These are phyloP conservation scores for Austroboletus eburneus DNA, from an alignment of 768 basidiomycete species.

Conservation along the genomic window DNA sequence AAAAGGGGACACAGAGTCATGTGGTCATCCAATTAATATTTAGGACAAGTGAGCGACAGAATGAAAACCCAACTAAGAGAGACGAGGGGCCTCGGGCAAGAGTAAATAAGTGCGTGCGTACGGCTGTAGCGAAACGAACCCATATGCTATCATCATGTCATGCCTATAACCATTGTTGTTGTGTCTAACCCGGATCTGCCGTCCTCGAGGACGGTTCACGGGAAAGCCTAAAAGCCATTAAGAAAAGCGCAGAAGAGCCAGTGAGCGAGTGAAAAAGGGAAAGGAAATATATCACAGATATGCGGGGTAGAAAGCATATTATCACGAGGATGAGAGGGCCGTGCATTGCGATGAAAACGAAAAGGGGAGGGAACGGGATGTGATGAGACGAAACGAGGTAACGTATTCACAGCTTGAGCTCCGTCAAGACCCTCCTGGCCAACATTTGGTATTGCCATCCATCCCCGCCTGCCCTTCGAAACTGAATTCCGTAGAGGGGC, in stretches of 20 bases:
- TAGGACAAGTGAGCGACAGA: too few species aligned
- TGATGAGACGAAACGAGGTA: neutral
- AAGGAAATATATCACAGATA: constrained; percentile 19
- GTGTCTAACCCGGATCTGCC: constrained; percentile 4
- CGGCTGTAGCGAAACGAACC: neutral
- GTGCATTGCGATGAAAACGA: constrained; percentile 6
- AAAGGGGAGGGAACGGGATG: neutral
- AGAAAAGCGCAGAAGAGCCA: neutral
- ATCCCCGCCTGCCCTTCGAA: constrained; percentile 84
- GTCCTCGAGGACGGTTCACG: neutral
- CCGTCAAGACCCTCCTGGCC: constrained; percentile 80
- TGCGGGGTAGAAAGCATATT: constrained; percentile 20
- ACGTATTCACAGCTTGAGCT: constrained; percentile 68
- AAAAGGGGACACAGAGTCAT: too few species aligned
- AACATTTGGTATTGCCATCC: constrained; percentile 99
- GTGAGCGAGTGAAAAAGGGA: neutral
- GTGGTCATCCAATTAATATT: too few species aligned
- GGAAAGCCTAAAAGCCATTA: neutral
- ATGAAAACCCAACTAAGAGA: neutral
- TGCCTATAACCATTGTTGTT: constrained; percentile 1
- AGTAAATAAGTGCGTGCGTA: constrained; percentile 3
- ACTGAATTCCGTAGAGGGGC: constrained; percentile 92
- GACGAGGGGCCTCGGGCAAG: neutral
- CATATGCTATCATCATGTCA: neutral
- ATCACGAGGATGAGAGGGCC: constrained; percentile 11